phyloP scores from a whole-genome alignment of 768 basidiomycete species.

The Boletus tomentosulus region DNA sequence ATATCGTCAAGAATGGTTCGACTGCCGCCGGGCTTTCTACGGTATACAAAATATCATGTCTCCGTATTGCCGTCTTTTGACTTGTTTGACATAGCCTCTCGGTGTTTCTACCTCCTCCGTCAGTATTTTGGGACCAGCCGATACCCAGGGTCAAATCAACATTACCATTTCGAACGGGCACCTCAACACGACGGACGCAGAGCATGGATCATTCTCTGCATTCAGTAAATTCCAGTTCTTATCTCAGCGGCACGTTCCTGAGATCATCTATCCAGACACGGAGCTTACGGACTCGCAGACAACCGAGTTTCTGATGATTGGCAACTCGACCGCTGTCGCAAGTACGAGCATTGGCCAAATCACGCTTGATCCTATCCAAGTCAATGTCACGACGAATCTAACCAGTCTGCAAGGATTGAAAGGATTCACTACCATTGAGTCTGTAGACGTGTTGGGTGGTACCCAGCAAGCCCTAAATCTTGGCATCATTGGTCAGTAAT shows the following conservation, averaged over 20 bases:
- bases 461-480: conserved; percentile 55
- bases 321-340: conserved; percentile 56
- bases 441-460: conserved; percentile 66
- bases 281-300: conserved; percentile 48
- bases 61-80: not conserved
- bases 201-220: conserved; percentile 49
- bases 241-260: not conserved
- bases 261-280: conserved; percentile 37
- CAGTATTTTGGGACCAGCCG: conserved; percentile 43
- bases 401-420: conserved; percentile 60
- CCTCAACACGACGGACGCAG: conserved; percentile 43
- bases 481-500: conserved; percentile 47
- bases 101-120: conserved; percentile 63
- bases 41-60: conserved; percentile 28
- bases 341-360: conserved; percentile 61
- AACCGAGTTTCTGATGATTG: conserved; percentile 55
- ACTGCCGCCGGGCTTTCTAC: conserved; percentile 58
- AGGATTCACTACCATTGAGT: conserved; percentile 48
- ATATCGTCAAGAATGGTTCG: conserved; percentile 49
- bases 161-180: conserved; percentile 56
- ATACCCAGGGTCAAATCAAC: conserved; percentile 61
- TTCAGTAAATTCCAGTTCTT: conserved; percentile 46
- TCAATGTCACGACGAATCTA: conserved; percentile 61
- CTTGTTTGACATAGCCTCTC: conserved; percentile 40
- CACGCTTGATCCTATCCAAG: conserved; percentile 66